These are phyloP conservation scores for Globisporangium alternatum DNA, from an alignment of 352 stramenopile genomes.

Conservation along the genomic window DNA sequence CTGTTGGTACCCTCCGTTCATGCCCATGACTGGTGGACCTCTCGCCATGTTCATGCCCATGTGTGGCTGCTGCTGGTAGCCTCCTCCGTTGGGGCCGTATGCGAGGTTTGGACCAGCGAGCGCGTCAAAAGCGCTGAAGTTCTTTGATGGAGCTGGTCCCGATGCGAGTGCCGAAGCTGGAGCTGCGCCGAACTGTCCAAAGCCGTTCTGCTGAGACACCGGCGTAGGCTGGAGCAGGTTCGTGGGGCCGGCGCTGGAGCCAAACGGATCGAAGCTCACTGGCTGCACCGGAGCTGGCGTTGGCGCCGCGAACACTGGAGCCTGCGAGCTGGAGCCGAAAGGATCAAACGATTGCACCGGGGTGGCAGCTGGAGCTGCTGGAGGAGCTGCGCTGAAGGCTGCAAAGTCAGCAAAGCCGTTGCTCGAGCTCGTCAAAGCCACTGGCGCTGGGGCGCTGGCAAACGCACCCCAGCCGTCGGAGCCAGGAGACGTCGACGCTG, in stretches of 20 bases:
- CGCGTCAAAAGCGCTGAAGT: conserved; percentile 67
- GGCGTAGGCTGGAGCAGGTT: neutral
- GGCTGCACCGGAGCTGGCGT: conserved; percentile 13
- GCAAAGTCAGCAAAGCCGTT: conserved; percentile 50
- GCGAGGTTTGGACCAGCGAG: conserved; percentile 33
- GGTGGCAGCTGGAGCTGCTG: conserved; percentile 14
- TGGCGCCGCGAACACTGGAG: conserved; percentile 23
- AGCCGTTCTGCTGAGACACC: neutral
- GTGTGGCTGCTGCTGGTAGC: conserved; percentile 26
- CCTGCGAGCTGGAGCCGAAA: conserved; percentile 23
- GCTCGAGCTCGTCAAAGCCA: conserved; percentile 15
- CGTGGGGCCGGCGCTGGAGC: neutral
- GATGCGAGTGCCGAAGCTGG: conserved; percentile 13
- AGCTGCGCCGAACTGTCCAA: conserved; percentile 14
- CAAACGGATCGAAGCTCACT: conserved; percentile 11
- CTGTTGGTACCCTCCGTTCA: conserved; percentile 24
- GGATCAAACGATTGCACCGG: conserved; percentile 26
- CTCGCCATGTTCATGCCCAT: conserved; percentile 18
- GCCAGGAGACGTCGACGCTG: conserved; percentile 16
- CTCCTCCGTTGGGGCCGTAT: conserved; percentile 13
- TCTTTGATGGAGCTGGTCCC: conserved; percentile 23
- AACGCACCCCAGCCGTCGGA: conserved; percentile 29
- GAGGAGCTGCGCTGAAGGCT: conserved; percentile 30
- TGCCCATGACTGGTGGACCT: conserved; percentile 23
- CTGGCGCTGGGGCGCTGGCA: conserved; percentile 23